phyloP scores from a whole-genome alignment of 352 stramenopile species.

The Globisporangium irregulare region DNA sequence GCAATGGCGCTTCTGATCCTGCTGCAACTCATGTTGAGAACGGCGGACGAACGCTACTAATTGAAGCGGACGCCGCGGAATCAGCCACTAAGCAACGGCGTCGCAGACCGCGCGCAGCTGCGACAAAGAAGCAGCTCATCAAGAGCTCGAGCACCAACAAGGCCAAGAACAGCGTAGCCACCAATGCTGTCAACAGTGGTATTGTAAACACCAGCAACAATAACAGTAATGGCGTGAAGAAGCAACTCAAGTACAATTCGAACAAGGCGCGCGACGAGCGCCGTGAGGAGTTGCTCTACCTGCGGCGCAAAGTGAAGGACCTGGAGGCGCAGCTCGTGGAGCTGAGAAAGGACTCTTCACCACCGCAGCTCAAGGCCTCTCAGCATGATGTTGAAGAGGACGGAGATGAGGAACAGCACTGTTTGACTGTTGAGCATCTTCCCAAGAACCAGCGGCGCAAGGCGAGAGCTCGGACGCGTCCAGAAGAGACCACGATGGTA shows the following conservation, averaged over 20 bases:
- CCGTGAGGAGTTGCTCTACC: slow-evolving; percentile 36
- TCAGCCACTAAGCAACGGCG: not conserved
- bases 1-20: not conserved
- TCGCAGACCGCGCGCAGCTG: slow-evolving; percentile 6
- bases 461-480: not conserved
- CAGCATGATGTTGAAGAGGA: not conserved
- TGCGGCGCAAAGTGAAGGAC: slow-evolving; percentile 34
- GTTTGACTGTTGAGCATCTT: no score
- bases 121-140: not conserved
- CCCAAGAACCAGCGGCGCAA: not conserved
- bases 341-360: not conserved
- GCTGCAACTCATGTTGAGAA: not conserved
- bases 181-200: no score
- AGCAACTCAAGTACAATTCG: slow-evolving; percentile 34
- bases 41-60: not conserved
- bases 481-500: not conserved
- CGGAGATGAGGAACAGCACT: not conserved
- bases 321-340: slow-evolving; percentile 34
- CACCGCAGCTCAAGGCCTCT: not conserved
- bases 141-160: not conserved
- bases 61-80: not conserved
- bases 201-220: not conserved
- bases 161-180: not conserved
- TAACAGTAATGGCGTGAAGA: not conserved
- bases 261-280: slow-evolving; percentile 46